Percentiles rank a stretch among this genome's conserved stretches.
Conservation (phyloP, 176 grass and related monocot genomes). For the Carex pumila region DNA sequence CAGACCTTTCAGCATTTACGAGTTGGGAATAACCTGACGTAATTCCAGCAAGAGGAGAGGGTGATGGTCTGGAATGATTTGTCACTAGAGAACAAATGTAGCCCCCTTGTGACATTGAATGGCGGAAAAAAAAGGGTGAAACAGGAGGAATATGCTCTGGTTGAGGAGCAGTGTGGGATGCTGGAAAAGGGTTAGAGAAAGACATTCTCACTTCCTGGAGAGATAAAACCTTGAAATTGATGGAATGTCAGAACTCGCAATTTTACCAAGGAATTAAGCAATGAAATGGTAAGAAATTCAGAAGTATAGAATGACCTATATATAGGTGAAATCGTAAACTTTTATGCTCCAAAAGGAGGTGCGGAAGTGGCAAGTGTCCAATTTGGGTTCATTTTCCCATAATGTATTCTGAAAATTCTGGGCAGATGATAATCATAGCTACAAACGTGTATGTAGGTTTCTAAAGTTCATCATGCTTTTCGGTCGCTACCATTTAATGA, state of each 20-base stretch:
- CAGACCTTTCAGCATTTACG: background rate
- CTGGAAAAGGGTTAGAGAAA: background rate
- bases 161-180: background rate
- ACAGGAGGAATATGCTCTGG: background rate
- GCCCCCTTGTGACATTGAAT: background rate
- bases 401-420: background rate
- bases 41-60: background rate
- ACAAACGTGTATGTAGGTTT: background rate
- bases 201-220: background rate
- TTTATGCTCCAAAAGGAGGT: background rate
- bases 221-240: background rate
- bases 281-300: background rate
- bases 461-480: background rate
- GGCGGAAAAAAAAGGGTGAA: background rate
- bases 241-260: background rate
- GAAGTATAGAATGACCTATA: background rate
- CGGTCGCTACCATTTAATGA: background rate
- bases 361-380: background rate
- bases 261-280: background rate
- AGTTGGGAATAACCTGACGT: background rate
- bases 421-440: background rate
- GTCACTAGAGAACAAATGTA: background rate
- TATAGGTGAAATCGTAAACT: background rate
- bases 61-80: background rate
- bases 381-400: background rate